Base-by-base conservation (phyloP, 2,329 filamentous ascomycete species). In the Neophaeococcomyces aloes region DNA sequence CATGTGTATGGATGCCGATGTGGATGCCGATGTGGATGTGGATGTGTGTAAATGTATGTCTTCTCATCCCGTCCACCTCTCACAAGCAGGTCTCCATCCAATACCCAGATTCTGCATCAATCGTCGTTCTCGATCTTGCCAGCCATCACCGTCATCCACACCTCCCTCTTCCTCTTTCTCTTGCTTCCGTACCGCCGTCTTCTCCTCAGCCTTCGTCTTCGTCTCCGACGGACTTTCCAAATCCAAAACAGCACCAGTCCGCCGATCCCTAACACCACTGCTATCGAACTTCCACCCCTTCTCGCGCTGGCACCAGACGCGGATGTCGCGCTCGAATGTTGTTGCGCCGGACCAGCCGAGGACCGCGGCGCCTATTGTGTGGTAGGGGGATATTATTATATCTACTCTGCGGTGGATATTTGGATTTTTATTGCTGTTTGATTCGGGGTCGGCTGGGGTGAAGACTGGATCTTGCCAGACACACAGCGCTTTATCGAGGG, bases 311-410 rank as follows among this genome's bases (percentile, higher is more conserved):
- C 81, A 86, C 62, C 89, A 94, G 27, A 81, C 69, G 31, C 89
- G 70, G 42, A 96, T 60, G 61, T 96, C 91, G 18, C 89, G 71
- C 66, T 95, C 78, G 53, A 95, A 96, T 0, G 87, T 95, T 0
- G 81, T 94, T 1, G 80, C 89, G 1, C 87, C 85, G 13, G 77
- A 82, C 91, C 89, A 96, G 1, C 87, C 88, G 14, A 89, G 66
- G 3, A 96, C 73, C 0, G 88, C 89, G 54, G 87, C 95, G 0
- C 91, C 89, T 0, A 84, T 79, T 0, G 86, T 94, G 44, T 79
- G 81, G 85, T 89, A 95, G 0, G 88, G 86, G 17, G 78, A 79
- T 48, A 96, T 71, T 52, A 96, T 89, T 46, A 96, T 94, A 58
- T 96, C 89, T 1, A 96, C 88, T 35, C 89, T 74, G 15, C 87